phyloP scores from a whole-genome alignment of 2,329 filamentous ascomycete species.

The Pezicula radicicola region DNA sequence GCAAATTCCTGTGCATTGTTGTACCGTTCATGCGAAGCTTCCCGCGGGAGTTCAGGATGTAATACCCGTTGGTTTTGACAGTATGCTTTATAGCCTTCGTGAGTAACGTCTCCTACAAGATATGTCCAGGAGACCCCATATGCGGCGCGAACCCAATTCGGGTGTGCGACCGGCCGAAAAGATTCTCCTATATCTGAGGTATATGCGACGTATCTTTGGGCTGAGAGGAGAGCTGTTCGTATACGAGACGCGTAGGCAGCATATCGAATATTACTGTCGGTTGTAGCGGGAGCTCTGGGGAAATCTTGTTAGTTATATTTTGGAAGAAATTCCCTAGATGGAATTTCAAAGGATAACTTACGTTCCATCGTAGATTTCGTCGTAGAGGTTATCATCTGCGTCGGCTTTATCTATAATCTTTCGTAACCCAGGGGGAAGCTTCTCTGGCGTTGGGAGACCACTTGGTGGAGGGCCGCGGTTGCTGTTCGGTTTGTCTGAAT shows the following conservation, averaged over 20 bases:
- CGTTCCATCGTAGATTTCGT: slow-evolving; percentile 76
- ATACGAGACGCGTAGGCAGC: slow-evolving; percentile 86
- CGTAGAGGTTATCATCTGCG: slow-evolving; percentile 70
- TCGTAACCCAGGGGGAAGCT: slow-evolving; percentile 54
- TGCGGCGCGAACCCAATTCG: slow-evolving; percentile 73
- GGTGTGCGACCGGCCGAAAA: slow-evolving; percentile 90
- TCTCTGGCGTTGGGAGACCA: slow-evolving; percentile 25
- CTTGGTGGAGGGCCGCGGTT: slow-evolving; percentile 18
- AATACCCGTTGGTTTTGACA: slow-evolving; percentile 76
- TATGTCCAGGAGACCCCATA: slow-evolving; percentile 95
- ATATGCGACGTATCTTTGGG: slow-evolving; percentile 95
- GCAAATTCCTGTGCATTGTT: slow-evolving; percentile 24
- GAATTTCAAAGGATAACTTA: slow-evolving; percentile 48
- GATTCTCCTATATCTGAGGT: slow-evolving; percentile 96
- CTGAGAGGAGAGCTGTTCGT: slow-evolving; percentile 82
- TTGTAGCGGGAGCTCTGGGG: slow-evolving; percentile 69
- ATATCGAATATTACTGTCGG: slow-evolving; percentile 83
- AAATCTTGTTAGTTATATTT: slow-evolving; percentile 7
- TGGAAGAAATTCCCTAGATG: slow-evolving; percentile 5
- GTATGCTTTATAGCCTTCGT: slow-evolving; percentile 96
- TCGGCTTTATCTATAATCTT: slow-evolving; percentile 56
- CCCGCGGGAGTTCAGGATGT: slow-evolving; percentile 58
- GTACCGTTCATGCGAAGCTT: slow-evolving; percentile 25
- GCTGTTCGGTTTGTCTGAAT: slow-evolving; percentile 13
- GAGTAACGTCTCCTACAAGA: slow-evolving; percentile 81